These are phyloP conservation scores for Ophiocordyceps unilateralis DNA, from an alignment of 2,329 filamentous ascomycete species.

Conservation along the genomic window DNA sequence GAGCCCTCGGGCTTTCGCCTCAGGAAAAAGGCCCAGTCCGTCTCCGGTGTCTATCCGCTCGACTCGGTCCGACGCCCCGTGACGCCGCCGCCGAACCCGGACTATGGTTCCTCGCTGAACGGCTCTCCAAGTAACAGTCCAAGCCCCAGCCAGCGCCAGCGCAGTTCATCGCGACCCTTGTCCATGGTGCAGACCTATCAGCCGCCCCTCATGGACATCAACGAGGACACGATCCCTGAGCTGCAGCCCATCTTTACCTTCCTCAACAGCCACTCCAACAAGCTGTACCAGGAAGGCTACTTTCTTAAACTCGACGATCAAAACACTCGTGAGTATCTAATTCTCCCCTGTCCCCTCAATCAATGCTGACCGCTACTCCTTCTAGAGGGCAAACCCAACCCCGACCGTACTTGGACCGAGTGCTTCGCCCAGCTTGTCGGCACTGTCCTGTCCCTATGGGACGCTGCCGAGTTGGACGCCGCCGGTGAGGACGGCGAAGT, in stretches of 20 bases:
- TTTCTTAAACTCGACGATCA: conserved; percentile 94
- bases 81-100: conserved; percentile 20
- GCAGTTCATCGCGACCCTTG: conserved; percentile 49
- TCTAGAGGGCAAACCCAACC: conserved; percentile 68
- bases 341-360: not conserved
- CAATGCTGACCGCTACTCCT: not conserved
- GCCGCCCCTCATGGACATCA: conserved; percentile 71
- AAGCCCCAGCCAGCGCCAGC: conserved; percentile 21
- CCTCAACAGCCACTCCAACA: conserved; percentile 88
- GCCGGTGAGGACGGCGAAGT: conserved; percentile 75
- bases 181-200: conserved; percentile 80
- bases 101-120: conserved; percentile 25
- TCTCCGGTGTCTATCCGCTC: conserved; percentile 8
- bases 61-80: conserved; percentile 16
- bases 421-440: conserved; percentile 94
- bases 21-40: conserved; percentile 15
- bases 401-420: conserved; percentile 83
- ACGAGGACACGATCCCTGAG: conserved; percentile 76
- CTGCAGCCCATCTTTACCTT: conserved; percentile 86
- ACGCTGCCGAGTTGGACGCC: conserved; percentile 77
- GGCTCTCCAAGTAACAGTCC: conserved; percentile 21
- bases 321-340: conserved; percentile 47
- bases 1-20: conserved; percentile 15
- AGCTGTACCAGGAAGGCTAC: conserved; percentile 94
- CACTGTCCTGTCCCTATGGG: conserved; percentile 89